These are phyloP conservation scores for Aspergillus piperis DNA, from an alignment of 2,329 filamentous ascomycete species.

Conservation along the genomic window DNA sequence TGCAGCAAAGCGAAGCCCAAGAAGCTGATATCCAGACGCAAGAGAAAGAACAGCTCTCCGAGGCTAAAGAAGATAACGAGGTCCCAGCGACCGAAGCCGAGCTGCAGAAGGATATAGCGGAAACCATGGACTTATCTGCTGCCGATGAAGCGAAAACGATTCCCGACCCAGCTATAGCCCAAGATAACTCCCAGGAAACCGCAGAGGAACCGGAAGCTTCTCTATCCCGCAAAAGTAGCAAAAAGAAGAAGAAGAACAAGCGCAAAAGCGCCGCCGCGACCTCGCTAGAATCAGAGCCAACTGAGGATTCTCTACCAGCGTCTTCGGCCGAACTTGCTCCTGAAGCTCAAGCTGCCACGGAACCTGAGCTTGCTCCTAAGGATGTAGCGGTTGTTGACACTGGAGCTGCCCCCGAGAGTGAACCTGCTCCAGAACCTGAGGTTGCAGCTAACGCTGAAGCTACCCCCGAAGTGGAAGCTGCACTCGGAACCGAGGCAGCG, in stretches of 20 bases:
- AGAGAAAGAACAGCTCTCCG: neutral
- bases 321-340: neutral
- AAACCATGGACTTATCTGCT: neutral
- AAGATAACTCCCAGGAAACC: neutral
- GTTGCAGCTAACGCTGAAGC: neutral
- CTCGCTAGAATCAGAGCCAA: constrained; percentile 7
- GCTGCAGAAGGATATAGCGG: neutral
- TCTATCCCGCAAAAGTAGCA: constrained; percentile 20
- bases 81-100: neutral
- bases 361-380: constrained; percentile 14
- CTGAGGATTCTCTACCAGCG: neutral
- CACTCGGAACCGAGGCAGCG: neutral
- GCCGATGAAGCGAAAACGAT: neutral
- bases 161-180: neutral
- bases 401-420: neutral
- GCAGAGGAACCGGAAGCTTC: constrained; percentile 11
- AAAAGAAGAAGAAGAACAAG: constrained; percentile 28
- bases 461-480: neutral
- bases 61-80: neutral
- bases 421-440: neutral
- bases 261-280: constrained; percentile 16
- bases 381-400: neutral
- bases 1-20: neutral
- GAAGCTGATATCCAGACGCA: neutral
- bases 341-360: neutral